Evolutionary conservation across 1,284 basidiomycete genomes (phyloP).

Genomic region (Singerocomus inundabilis): DNA sequence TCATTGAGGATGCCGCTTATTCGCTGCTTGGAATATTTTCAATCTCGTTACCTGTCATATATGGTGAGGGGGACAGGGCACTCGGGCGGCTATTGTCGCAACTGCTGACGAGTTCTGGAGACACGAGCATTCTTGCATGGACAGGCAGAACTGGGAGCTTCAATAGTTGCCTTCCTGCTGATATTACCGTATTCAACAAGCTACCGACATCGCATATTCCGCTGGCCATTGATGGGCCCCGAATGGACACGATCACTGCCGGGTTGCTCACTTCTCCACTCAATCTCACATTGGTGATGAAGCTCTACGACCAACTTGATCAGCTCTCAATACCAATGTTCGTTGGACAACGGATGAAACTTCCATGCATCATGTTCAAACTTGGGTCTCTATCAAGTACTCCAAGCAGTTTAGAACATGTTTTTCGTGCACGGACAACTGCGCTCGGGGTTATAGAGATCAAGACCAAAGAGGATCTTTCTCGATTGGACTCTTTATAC

Average conservation of each 20-base stretch:
- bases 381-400: background rate
- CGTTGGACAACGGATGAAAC: conserved; percentile 1
- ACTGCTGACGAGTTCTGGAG: background rate
- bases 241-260: background rate
- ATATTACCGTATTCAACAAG: background rate
- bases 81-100: background rate
- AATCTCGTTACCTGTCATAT: background rate
- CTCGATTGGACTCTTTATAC: background rate
- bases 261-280: background rate
- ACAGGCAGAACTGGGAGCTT: background rate
- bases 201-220: background rate
- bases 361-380: conserved; percentile 6
- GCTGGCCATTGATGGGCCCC: background rate
- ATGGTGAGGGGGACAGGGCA: background rate
- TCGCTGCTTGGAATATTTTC: background rate
- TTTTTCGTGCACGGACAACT: background rate
- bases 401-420: background rate
- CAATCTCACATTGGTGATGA: background rate
- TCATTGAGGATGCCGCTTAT: background rate
- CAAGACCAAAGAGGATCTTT: background rate
- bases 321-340: background rate
- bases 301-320: conserved; percentile 1
- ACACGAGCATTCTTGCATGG: background rate
- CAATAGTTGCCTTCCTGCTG: conserved; percentile 1
- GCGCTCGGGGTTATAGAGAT: background rate